Evolutionary conservation across 2,329 filamentous ascomycete species (phyloP).

Genomic region (Apiospora saccharicola): DNA sequence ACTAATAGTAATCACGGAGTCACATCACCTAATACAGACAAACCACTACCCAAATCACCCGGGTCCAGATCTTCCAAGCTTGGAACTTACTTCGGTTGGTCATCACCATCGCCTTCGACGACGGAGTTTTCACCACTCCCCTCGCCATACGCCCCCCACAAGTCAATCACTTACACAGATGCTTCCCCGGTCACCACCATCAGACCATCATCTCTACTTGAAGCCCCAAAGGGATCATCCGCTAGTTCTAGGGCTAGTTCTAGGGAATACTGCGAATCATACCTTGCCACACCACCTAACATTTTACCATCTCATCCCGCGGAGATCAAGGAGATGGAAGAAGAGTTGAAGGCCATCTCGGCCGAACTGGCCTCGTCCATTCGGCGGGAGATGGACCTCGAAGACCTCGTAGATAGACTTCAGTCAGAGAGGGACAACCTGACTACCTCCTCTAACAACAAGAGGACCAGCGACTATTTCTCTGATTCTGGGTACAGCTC

Average conservation of each 20-base stretch:
- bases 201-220: conserved; percentile 47
- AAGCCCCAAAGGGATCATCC: conserved; percentile 47
- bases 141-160: conserved; percentile 57
- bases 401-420: conserved; percentile 89
- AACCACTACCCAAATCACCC: conserved; percentile 63
- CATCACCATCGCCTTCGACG: conserved; percentile 53
- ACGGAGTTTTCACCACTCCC: conserved; percentile 60
- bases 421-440: conserved; percentile 76
- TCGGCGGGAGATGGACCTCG: conserved; percentile 92
- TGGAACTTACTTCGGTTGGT: conserved; percentile 63
- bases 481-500: conserved; percentile 94
- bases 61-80: conserved; percentile 55
- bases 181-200: conserved; percentile 49
- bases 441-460: conserved; percentile 65
- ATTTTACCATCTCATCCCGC: conserved; percentile 50
- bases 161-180: conserved; percentile 48
- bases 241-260: conserved; percentile 55
- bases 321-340: conserved; percentile 87
- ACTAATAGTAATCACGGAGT: conserved; percentile 36
- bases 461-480: conserved; percentile 95
- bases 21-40: conserved; percentile 56
- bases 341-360: conserved; percentile 92
- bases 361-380: conserved; percentile 92
- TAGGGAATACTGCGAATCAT: conserved; percentile 59
- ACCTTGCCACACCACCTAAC: conserved; percentile 57